phyloP scores from a whole-genome alignment of 164 flowering plant species.

The Liriodendron chinense region DNA sequence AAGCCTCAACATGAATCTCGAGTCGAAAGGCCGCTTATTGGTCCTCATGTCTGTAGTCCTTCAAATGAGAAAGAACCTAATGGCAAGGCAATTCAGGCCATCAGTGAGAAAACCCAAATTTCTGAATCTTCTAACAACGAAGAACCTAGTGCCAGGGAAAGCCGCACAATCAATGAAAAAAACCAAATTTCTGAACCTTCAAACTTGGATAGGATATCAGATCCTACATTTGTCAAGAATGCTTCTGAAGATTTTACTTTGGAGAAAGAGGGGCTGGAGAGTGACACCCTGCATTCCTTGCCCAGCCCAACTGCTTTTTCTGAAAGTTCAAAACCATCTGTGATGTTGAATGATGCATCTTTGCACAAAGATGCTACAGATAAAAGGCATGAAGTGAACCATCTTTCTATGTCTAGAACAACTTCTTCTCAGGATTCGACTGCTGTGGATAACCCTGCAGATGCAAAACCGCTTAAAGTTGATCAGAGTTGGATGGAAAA shows the following conservation, averaged over 20 bases:
- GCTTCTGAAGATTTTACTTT: conserved; percentile 12
- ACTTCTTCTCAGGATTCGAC: conserved; percentile 10
- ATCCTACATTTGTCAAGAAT: conserved; percentile 13
- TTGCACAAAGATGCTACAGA: conserved; percentile 5
- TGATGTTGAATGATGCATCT: neutral
- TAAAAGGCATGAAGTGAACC: conserved; percentile 3
- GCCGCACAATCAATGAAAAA: conserved; percentile 9
- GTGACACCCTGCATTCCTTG: conserved; percentile 7
- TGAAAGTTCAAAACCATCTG: conserved; percentile 4
- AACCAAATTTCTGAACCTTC: conserved; percentile 9
- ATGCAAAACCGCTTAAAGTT: conserved; percentile 13
- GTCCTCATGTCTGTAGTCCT: conserved; percentile 11
- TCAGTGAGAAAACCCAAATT: conserved; percentile 5
- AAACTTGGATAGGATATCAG: conserved; percentile 13
- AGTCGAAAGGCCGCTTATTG: conserved; percentile 9
- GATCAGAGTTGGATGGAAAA: conserved; percentile 69
- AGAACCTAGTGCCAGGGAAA: conserved; percentile 9
- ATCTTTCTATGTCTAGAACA: conserved; percentile 2
- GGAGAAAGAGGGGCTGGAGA: conserved; percentile 8
- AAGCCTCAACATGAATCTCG: conserved; percentile 18
- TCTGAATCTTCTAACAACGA: conserved; percentile 15
- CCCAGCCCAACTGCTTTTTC: conserved; percentile 5
- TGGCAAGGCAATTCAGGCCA: conserved; percentile 9
- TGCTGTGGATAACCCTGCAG: conserved; percentile 13
- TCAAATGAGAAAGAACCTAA: conserved; percentile 13